Conservation (phyloP, 345 rosid genomes). For the Populus pruinosa region DNA sequence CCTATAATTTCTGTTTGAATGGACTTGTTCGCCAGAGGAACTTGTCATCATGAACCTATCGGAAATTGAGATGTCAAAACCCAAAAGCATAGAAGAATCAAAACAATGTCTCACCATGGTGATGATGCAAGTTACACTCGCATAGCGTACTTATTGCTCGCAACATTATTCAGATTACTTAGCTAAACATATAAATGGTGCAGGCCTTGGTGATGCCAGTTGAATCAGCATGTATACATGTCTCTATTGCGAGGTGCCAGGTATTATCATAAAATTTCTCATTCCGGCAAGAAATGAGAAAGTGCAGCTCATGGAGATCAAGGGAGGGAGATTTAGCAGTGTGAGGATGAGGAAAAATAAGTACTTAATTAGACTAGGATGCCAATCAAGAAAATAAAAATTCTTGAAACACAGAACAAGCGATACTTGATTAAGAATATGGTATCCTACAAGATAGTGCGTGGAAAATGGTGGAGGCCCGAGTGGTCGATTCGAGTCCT, state of each 20-base stretch:
- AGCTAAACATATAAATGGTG: neutral
- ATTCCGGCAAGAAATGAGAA: neutral
- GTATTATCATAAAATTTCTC: neutral
- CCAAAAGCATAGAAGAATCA: neutral
- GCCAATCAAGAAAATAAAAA: neutral
- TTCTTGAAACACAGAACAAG: neutral
- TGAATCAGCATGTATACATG: neutral
- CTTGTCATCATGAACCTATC: constrained; percentile 33
- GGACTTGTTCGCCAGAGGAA: constrained; percentile 26
- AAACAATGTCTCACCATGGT: neutral
- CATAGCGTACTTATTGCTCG: neutral
- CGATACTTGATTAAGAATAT: neutral
- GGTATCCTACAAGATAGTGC: neutral
- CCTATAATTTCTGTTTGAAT: constrained; percentile 26
- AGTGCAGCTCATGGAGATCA: neutral
- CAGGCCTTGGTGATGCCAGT: neutral
- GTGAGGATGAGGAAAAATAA: neutral
- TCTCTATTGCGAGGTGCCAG: neutral
- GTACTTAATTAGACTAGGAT: neutral
- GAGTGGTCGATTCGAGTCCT: neutral
- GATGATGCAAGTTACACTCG: neutral
- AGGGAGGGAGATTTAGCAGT: neutral
- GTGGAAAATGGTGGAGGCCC: neutral
- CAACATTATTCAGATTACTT: neutral
- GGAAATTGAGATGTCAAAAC: neutral